Conservation (phyloP, 305 asterid species). For the Andrographis paniculata region DNA sequence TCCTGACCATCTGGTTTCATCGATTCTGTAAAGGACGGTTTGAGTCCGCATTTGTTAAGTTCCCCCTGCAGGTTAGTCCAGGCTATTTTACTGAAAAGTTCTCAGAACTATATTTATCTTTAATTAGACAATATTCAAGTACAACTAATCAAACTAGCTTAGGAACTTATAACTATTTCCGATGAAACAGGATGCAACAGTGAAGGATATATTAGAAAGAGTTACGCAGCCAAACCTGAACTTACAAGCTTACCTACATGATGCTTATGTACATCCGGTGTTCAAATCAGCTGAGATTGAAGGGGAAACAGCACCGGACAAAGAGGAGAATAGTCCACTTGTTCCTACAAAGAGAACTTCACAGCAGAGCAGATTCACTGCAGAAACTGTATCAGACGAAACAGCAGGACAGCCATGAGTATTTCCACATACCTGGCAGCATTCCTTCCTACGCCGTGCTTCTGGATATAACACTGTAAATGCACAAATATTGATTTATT, state of each 20-base stretch:
- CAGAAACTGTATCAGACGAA: no score
- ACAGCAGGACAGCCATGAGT: no score
- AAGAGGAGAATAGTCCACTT: constrained; percentile 51
- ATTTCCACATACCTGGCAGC: no score
- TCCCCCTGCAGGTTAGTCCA: constrained; percentile 71
- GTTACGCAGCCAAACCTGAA: constrained; percentile 64
- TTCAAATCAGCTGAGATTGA: constrained; percentile 46
- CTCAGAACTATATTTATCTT: no score
- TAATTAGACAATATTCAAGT: no score
- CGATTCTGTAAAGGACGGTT: constrained; percentile 74
- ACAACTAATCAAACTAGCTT: no score
- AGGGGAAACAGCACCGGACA: constrained; percentile 33
- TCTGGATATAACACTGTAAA: no score
- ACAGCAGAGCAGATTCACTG: constrained; percentile 1
- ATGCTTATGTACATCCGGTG: constrained; percentile 75
- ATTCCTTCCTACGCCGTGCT: no score
- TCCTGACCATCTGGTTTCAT: constrained; percentile 88
- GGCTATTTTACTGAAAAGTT: constrained; percentile 1
- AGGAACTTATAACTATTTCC: no score
- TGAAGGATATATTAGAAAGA: constrained; percentile 62
- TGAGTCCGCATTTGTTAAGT: constrained; percentile 67
- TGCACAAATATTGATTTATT: no score
- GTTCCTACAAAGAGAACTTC: constrained; percentile 53
- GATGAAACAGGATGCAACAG: constrained; percentile 65
- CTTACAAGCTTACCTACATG: constrained; percentile 51